phyloP scores from a whole-genome alignment of 1,284 basidiomycete species.

The Pseudozyma pruni region DNA sequence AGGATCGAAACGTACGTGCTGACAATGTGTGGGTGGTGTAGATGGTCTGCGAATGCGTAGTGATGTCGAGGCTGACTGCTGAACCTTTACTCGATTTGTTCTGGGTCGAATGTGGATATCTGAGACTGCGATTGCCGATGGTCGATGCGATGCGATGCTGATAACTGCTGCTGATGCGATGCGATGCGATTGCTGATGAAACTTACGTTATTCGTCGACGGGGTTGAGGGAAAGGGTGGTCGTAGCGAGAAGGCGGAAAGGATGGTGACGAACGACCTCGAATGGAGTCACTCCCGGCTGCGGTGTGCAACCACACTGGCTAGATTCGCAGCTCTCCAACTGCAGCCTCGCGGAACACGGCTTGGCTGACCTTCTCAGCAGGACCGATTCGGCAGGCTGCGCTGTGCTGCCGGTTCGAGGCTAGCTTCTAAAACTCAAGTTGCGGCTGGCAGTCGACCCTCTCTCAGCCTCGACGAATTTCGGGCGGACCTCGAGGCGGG shows the following conservation, averaged over 20 bases:
- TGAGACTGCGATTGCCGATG: conserved; percentile 3
- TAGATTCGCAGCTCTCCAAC: not conserved
- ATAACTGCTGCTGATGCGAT: conserved; percentile 29
- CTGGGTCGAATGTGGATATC: not conserved
- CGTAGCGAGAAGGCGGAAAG: conserved; percentile 41
- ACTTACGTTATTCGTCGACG: conserved; percentile 50
- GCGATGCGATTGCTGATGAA: conserved; percentile 13
- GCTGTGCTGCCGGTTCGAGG: conserved; percentile 6
- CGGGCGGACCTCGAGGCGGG: not conserved
- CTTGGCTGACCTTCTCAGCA: not conserved
- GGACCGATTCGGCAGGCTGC: not conserved
- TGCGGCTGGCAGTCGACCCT: not conserved
- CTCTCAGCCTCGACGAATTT: no score
- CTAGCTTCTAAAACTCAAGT: not conserved
- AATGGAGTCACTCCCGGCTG: conserved; percentile 24
- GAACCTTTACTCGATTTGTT: not conserved
- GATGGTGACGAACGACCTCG: conserved; percentile 41
- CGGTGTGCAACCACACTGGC: conserved; percentile 3
- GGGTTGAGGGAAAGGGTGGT: conserved; percentile 28
- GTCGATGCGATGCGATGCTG: not conserved
- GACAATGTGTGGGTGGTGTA: not conserved
- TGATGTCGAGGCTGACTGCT: not conserved
- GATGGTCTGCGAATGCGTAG: not conserved
- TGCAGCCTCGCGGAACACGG: no score
- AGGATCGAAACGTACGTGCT: no score